These are phyloP conservation scores for Talaromyces proteolyticus DNA, from an alignment of 495 filamentous ascomycete species.

Conservation along the genomic window DNA sequence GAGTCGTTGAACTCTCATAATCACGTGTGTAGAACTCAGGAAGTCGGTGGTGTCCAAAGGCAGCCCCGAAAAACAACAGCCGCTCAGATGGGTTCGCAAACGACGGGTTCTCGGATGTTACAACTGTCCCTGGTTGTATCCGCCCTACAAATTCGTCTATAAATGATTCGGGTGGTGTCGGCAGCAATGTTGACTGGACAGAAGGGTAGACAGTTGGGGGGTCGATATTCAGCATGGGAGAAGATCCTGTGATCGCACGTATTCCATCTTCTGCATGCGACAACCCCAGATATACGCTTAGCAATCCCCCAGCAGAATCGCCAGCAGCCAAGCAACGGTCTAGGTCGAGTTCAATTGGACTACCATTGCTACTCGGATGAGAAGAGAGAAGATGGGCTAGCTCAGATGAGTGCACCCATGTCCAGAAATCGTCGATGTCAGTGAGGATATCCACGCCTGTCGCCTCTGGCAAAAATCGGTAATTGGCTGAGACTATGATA, in stretches of 20 bases:
- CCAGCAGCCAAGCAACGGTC: conserved; percentile 20
- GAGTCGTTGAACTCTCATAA: conserved; percentile 6
- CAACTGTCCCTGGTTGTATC: conserved; percentile 6
- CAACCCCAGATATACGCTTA: conserved; percentile 22
- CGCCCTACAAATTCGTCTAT: conserved; percentile 8
- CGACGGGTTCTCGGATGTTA: not conserved
- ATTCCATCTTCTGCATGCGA: conserved; percentile 17
- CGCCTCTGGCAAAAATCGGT: no score
- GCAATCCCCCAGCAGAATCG: conserved; percentile 28
- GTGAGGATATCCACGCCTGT: no score
- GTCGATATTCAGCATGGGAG: conserved; percentile 14
- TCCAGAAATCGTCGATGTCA: no score
- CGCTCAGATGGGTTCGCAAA: conserved; percentile 4
- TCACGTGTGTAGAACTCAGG: conserved; percentile 12
- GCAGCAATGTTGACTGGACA: not conserved
- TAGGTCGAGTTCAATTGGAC: conserved; percentile 23
- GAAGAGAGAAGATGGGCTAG: no score
- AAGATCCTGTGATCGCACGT: conserved; percentile 14
- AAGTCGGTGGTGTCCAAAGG: conserved; percentile 10
- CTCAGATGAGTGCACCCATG: no score
- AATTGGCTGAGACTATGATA: no score
- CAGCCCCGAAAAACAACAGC: conserved; percentile 15
- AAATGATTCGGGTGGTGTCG: conserved; percentile 10
- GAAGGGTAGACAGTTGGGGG: conserved; percentile 5
- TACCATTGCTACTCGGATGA: no score